Percentiles rank a stretch among this genome's conserved stretches.
phyloP scores from a whole-genome alignment of 495 filamentous ascomycete genomes.

The Penicillium riverlandense region DNA sequence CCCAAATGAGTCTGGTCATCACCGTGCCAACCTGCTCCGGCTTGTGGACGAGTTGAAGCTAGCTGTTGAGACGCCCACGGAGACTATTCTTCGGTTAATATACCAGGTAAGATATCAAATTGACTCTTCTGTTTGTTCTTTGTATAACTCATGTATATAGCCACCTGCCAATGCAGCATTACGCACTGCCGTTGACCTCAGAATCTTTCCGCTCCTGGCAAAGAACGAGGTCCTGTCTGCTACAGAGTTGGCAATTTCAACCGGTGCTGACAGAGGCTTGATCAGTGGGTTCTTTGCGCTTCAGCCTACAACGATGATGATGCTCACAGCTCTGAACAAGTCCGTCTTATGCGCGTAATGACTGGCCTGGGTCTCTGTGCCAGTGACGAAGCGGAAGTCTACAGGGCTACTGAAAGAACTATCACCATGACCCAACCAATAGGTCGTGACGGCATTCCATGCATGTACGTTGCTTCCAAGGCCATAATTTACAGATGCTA shows the following conservation, averaged over 20 bases:
- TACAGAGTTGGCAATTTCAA: constrained; percentile 15
- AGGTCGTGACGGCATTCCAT: constrained; percentile 28
- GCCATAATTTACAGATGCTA: background rate
- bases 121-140: background rate
- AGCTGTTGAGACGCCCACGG: constrained; percentile 28
- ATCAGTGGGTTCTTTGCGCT: constrained; percentile 15
- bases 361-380: constrained; percentile 25
- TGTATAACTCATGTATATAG: constrained; percentile 3
- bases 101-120: constrained; percentile 23
- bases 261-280: constrained; percentile 21
- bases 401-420: constrained; percentile 26
- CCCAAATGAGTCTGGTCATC: too few species aligned
- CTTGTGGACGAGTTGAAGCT: constrained; percentile 24
- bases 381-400: constrained; percentile 16
- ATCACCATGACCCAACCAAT: constrained; percentile 25
- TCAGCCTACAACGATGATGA: background rate
- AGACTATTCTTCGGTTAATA: constrained; percentile 28
- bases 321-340: constrained; percentile 11
- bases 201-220: constrained; percentile 23
- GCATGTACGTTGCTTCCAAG: constrained; percentile 24
- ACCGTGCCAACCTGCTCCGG: constrained; percentile 10
- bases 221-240: constrained; percentile 20
- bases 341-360: constrained; percentile 35
- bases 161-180: constrained; percentile 35
- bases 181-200: constrained; percentile 26